Conservation (phyloP, 2,329 filamentous ascomycete species). For the Herpotrichia juniperi region DNA sequence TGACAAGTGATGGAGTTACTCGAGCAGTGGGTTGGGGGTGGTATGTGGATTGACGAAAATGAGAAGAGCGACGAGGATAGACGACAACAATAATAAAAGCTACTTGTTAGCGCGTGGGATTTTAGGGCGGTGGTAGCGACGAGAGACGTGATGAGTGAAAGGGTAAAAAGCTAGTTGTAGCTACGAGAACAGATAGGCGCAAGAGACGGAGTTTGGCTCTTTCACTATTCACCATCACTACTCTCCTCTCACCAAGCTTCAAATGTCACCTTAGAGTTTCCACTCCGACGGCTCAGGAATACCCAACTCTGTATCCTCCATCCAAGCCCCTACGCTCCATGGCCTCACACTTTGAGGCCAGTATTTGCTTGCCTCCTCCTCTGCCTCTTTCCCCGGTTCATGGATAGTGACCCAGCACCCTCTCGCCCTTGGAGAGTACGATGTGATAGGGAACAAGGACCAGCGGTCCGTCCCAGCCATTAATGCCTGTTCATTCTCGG, state of each 20-base stretch:
- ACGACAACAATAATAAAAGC: too few species aligned
- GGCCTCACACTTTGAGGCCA: constrained; percentile 23
- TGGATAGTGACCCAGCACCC: constrained; percentile 34
- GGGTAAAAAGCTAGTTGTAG: too few species aligned
- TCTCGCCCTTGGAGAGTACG: constrained; percentile 24
- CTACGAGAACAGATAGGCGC: too few species aligned
- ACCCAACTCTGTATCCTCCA: constrained; percentile 32
- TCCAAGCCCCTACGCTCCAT: constrained; percentile 36
- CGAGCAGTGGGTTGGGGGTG: too few species aligned
- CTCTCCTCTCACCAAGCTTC: background rate
- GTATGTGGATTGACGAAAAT: too few species aligned
- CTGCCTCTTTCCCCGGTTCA: background rate
- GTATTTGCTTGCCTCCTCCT: constrained; percentile 18
- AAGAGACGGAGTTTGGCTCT: background rate
- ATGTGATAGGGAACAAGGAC: constrained; percentile 26
- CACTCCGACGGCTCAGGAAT: constrained; percentile 31
- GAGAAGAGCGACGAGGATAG: too few species aligned
- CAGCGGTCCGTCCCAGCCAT: constrained; percentile 32
- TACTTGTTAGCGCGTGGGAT: too few species aligned
- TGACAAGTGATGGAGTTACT: too few species aligned
- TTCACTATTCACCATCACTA: background rate
- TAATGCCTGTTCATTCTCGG: constrained; percentile 24
- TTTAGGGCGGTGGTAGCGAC: too few species aligned
- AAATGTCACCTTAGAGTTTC: constrained; percentile 22
- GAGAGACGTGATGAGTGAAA: too few species aligned